Base-by-base conservation (phyloP, 2,329 filamentous ascomycete genomes). In the Pyrenochaeta sp. region DNA sequence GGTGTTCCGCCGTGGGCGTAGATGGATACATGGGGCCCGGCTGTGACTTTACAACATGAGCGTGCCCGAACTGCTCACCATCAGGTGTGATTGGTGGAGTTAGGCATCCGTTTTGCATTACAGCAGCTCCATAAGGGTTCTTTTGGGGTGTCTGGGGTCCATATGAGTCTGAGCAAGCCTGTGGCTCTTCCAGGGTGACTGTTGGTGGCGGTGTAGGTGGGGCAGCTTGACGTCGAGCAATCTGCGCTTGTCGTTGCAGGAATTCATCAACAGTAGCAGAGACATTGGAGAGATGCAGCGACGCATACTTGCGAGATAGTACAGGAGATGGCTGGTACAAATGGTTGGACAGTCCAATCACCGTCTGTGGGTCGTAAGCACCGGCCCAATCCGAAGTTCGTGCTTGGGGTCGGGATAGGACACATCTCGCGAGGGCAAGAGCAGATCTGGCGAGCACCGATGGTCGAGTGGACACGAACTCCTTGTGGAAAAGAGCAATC, bases 401-500 rank as follows among this genome's bases (percentile, higher is more conserved):
- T 64, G 89, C 85, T 77, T 96, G 92, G 40, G 89, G 86, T 58
- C 92, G 89, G 72, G 89, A 89, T 10, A 98, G 86, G 63, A 99
- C 92, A 74, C 91, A 94, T 64, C 93, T 86, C 39, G 94, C 90
- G 40, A 99, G 86, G 52, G 92, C 92, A 54, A 98, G 84, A 10
- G 93, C 92, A 43, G 93, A 90, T 66, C 92, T 87, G 44, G 95
- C 93, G 85, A 99, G 92, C 65, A 93, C 90, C 0, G 94, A 97
- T 22, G 95, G 93, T 73, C 90, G 90, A 54, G 91, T 93, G 15
- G 93, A 95, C 62, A 99, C 93, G 72, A 99, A 99, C 66, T 98
- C 95, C 73, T 94, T 91, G 82, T 98, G 92, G 81, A 97, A 99
- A 42, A 98, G 84, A 45, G 93, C 92, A 71, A 98, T 94, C 81